Percentiles rank a stretch among this genome's conserved stretches.
Evolutionary conservation across 164 flowering plant genomes (phyloP).

Genomic region (Berberis thunbergii): DNA sequence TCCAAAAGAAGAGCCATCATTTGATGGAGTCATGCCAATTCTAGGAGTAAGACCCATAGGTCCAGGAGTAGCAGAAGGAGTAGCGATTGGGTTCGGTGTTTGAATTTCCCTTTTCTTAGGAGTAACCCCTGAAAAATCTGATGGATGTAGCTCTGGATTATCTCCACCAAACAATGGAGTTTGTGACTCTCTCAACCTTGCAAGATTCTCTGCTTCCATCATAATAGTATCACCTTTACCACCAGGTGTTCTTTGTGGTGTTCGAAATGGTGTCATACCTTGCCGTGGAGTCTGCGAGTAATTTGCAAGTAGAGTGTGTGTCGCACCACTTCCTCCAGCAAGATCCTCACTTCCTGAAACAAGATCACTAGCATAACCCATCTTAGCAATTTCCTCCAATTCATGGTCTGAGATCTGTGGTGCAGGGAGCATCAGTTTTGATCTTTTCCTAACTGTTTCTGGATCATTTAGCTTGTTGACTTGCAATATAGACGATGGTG

Average conservation of each 20-base stretch:
- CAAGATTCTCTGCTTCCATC: slow-evolving; percentile 99
- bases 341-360: slow-evolving; percentile 60
- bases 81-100: slow-evolving; percentile 84
- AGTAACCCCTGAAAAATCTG: slow-evolving; percentile 99
- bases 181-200: slow-evolving; percentile 85
- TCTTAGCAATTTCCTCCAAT: slow-evolving; percentile 88
- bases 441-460: slow-evolving; percentile 81
- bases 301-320: slow-evolving; percentile 82
- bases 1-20: slow-evolving; percentile 66
- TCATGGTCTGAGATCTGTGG: slow-evolving; percentile 96
- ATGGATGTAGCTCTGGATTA: slow-evolving; percentile 95
- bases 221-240: slow-evolving; percentile 94
- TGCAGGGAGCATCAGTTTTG: slow-evolving; percentile 89
- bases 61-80: slow-evolving; percentile 86
- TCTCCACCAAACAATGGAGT: slow-evolving; percentile 96
- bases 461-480: slow-evolving; percentile 93
- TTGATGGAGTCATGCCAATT: slow-evolving; percentile 83
- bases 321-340: slow-evolving; percentile 84
- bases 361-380: slow-evolving; percentile 95
- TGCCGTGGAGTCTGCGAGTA: slow-evolving; percentile 77
- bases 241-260: slow-evolving; percentile 93
- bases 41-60: slow-evolving; percentile 68
- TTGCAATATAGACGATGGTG: slow-evolving; percentile 78
- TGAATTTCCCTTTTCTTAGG: slow-evolving; percentile 82
- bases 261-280: slow-evolving; percentile 82